Evolutionary conservation across 306 rosid genomes (phyloP), one percentile per base, ranked within the genome.

Genomic region (Neltuma alba): DNA sequence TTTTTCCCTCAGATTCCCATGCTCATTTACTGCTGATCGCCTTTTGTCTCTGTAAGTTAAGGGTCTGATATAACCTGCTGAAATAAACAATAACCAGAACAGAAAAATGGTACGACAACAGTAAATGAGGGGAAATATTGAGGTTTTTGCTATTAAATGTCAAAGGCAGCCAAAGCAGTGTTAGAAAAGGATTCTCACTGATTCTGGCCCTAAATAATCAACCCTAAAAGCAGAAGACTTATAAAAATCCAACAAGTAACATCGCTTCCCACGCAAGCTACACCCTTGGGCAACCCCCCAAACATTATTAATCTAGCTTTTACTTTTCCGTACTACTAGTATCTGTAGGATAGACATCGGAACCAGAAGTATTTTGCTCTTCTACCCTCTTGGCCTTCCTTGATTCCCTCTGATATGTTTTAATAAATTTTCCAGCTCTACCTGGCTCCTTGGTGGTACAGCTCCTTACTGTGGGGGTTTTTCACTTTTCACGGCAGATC

Each of bases 401-500:
- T 52, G 27, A 7, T 52, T 52, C 23, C 6, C 55, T 18, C 25
- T 52, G 20, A 0, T 52, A 1, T 52, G 27, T 52, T n/a, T n/a
- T 52, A 52, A 52, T 52, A 52, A 52, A 18, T n/a, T 52, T 6
- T 52, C 12, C 9, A 7, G 27, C 27, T n/a, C 58, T 48, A 48
- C n/a, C 25, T 20, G 58, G 58, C 58, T 52, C 58, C 12, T 20
- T 7, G 21, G 65, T 45, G 72, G 15, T 37, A 47, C 78, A 31
- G 10, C 33, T 27, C 64, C 20, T 2, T 37, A 12, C n/a, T 10
- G 52, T 40, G 21, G 28, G 42, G 30, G 87, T 87, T 80, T 80
- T 48, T 40, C 44, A 40, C 44, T 48, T 48, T 90, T 80, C 54
- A 75, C 67, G 2, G 76, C 34, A n/a, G 74, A 74, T 74, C 57